These are phyloP conservation scores for Alternaria novae-zelandiae DNA, from an alignment of 2,329 filamentous ascomycete genomes.

Conservation along the genomic window DNA sequence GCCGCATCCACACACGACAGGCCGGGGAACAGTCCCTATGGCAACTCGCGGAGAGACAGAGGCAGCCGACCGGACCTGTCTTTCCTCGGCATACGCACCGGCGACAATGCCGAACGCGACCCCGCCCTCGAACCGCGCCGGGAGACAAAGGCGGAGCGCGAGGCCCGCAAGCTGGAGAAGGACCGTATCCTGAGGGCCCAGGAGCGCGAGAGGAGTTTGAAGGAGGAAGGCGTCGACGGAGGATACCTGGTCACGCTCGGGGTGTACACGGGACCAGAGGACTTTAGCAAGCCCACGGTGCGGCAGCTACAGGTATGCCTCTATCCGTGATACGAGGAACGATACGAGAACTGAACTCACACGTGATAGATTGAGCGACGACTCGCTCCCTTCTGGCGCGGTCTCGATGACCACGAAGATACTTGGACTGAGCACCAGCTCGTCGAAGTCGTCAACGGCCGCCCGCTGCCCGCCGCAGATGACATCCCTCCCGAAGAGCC, in stretches of 20 bases:
- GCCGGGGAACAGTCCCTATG: conserved; percentile 48
- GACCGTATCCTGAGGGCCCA: conserved; percentile 77
- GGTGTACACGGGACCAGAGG: conserved; percentile 88
- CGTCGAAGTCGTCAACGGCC: conserved; percentile 84
- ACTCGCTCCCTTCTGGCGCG: conserved; percentile 94
- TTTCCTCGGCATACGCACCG: conserved; percentile 63
- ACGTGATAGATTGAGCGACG: conserved; percentile 82
- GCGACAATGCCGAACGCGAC: conserved; percentile 57
- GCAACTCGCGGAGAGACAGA: conserved; percentile 55
- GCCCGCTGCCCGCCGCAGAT: conserved; percentile 83
- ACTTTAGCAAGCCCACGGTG: conserved; percentile 88
- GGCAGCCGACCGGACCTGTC: conserved; percentile 65
- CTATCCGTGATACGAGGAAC: not conserved
- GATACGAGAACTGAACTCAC: conserved; percentile 15
- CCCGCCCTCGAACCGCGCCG: conserved; percentile 66
- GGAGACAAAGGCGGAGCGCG: conserved; percentile 90
- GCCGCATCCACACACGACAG: conserved; percentile 34
- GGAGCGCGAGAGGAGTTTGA: conserved; percentile 88
- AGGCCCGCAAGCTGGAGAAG: conserved; percentile 82
- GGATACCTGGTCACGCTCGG: conserved; percentile 94
- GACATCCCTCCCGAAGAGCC: conserved; percentile 75
- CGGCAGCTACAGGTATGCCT: conserved; percentile 82
- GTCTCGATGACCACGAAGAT: conserved; percentile 84
- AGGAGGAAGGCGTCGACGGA: conserved; percentile 91
- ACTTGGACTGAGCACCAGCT: conserved; percentile 95